Percentiles rank a stretch among this genome's conserved stretches.
These are phyloP conservation scores for Lolium multiflorum DNA, from an alignment of 176 grass and related monocot species.

Conservation along the genomic window DNA sequence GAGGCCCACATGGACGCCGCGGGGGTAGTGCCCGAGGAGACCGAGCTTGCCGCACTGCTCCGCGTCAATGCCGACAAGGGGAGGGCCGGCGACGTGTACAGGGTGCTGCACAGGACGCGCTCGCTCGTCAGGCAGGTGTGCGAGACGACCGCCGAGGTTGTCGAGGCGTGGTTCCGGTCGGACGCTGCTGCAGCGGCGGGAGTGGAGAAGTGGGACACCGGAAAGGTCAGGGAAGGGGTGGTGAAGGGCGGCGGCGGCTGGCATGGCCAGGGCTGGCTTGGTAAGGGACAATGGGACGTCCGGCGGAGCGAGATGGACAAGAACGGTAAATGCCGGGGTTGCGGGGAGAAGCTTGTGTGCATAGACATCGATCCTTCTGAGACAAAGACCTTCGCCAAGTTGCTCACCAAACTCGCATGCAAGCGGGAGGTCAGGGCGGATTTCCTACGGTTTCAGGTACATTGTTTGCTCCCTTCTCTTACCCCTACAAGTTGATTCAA, in stretches of 20 bases:
- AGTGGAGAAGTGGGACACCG: conserved; percentile 40
- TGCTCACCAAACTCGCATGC: conserved; percentile 55
- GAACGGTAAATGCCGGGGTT: conserved; percentile 60
- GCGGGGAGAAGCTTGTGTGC: conserved; percentile 77
- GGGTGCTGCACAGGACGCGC: conserved; percentile 69
- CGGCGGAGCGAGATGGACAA: conserved; percentile 64
- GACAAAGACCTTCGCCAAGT: conserved; percentile 71
- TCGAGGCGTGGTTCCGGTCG: conserved; percentile 69
- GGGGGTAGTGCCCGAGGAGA: conserved; percentile 69
- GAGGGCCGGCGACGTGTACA: conserved; percentile 69
- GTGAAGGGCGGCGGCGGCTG: conserved; percentile 79
- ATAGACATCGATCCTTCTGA: conserved; percentile 86
- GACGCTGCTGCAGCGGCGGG: conserved; percentile 44
- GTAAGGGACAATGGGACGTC: conserved; percentile 75
- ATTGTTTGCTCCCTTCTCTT: conserved; percentile 20
- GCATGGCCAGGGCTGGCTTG: conserved; percentile 90
- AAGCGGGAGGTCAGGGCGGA: conserved; percentile 52
- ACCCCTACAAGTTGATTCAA: background rate
- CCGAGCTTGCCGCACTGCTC: conserved; percentile 76
- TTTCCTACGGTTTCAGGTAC: conserved; percentile 68
- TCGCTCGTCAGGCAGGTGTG: conserved; percentile 65
- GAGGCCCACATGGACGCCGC: conserved; percentile 71
- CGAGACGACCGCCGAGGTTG: conserved; percentile 57
- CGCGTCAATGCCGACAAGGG: conserved; percentile 50
- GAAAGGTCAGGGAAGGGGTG: conserved; percentile 67